Evolutionary conservation across 202 grass and related monocot genomes (phyloP), one percentile per base, ranked within the genome.

Genomic region (Setaria italica): DNA sequence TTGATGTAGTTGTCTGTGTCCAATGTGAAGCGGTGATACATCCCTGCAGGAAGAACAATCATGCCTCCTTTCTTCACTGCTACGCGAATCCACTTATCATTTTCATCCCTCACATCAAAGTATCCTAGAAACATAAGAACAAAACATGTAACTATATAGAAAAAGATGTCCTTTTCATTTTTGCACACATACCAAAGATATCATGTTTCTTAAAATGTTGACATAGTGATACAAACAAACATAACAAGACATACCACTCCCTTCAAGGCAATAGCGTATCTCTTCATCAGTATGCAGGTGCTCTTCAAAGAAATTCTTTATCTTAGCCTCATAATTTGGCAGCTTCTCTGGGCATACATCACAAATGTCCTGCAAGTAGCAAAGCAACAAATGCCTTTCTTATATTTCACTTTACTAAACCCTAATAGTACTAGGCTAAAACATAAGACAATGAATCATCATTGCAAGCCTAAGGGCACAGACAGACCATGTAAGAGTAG

Each of bases 261-360:
- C 94, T 66, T 97, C 94, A 48, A 97, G 91, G 80, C 94, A 97
- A 79, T 97, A 97, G 48, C 89, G 89, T 72, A 97, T 97, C 87
- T 97, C 94, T 85, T 97, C 94, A 53, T 97, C 94, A 74, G 89
- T 97, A 79, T 97, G 94, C 42, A 97, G 85, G 83, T 97, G 94
- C 79, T 97, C 94, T 90, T 97, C 91, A 79, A 97, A 97, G 80
- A 97, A 94, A 88, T 72, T 85, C 82, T 97, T 97, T 59, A 97
- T 70, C 87, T 94, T 97, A 64, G 15, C 63, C 72, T 97, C 91
- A 29, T 97, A 97, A 87, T 97, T 97, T 69, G 89, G 89, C 62
- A 97, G 77, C 83, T 97, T 97, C 48, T 97, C 94, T 46, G 89
- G 91, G 57, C 94, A 88, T 30, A 97, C 89, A 85, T 97, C 89